Base-by-base conservation (phyloP, 2,329 filamentous ascomycete species). In the Pochonia chlamydosporia region DNA sequence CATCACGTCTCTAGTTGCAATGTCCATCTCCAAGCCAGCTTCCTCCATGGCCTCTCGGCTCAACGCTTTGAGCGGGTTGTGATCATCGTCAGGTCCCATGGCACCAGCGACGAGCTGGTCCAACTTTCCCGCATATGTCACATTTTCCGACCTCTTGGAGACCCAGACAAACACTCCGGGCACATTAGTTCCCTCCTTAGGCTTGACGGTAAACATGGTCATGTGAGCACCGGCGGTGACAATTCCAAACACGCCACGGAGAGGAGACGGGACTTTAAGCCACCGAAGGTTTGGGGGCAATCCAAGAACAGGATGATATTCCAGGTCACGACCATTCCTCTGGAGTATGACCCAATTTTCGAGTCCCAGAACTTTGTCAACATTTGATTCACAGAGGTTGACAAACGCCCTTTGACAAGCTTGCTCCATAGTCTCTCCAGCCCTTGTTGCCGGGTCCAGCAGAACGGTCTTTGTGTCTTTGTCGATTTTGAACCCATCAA, bases 51-150 rank as follows among this genome's bases (percentile, higher is more conserved):
- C 63, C 39, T 68, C 66, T 9, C 63, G 62, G 31, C 51, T 49
- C 43, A 68, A 54, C 9, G 64, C 62, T 35, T 48, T 40, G 20
- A 57, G 48, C 5, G 63, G 59, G 13, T 54, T 47, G 49, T 60
- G 52, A 24, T 54, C 43, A 41, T 68, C 63, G 9, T 28, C 54
- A 1, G 52, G 50, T 24, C 63, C 62, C 58, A 67, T 63, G 44
- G 59, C 64, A 14, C 66, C 66, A 1, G 64, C 65, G 11, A 65
- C 62, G n/a, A 65, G 52, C 49, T 68, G 66, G 44, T 68, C 66
- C 18, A 65, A 50, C 52, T 64, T 65, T 5, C 62, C 57, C 2
- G 64, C 56, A 47, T 66, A 68, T 11, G 62, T 62, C 16, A 60
- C 48, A 5, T 54, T 54, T 10, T 51, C 48, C 6, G 63, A 60